A percentile compares a stretch with the other conserved stretches of the same genome.
Evolutionary conservation across 163 green algal species (phyloP).

Genomic region (Smithsoniella earleae): DNA sequence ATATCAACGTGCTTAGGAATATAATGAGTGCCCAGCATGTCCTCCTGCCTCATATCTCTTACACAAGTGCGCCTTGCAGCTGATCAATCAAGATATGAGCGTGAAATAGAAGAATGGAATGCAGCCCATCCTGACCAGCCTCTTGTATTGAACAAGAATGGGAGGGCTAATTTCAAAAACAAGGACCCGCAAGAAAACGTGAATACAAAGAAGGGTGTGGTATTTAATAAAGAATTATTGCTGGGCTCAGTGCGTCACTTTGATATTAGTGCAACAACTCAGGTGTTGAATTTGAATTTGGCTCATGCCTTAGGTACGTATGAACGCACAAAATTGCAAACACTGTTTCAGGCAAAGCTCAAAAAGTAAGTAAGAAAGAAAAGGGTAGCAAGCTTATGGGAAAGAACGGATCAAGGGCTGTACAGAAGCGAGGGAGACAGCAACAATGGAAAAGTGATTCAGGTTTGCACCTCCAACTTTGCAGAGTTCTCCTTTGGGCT

Average conservation of each 20-base stretch:
- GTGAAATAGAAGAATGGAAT: neutral
- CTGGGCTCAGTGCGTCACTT: neutral
- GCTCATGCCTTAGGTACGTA: neutral
- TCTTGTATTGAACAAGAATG: conserved; percentile 21
- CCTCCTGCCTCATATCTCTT: too few relatives aligned
- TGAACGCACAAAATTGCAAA: neutral
- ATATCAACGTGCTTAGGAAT: too few relatives aligned
- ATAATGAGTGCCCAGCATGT: too few relatives aligned
- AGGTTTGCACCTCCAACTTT: too few relatives aligned
- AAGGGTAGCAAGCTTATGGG: too few relatives aligned
- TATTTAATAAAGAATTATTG: neutral
- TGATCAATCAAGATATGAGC: neutral
- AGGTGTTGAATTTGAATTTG: neutral
- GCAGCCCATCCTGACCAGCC: neutral
- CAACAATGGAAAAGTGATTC: too few relatives aligned
- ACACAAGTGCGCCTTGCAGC: neutral
- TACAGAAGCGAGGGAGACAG: too few relatives aligned
- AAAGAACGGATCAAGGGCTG: too few relatives aligned
- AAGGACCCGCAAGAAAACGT: neutral
- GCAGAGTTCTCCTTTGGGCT: too few relatives aligned
- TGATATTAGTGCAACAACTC: neutral
- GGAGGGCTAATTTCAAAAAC: neutral
- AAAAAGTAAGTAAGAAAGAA: too few relatives aligned
- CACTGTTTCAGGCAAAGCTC: too few relatives aligned
- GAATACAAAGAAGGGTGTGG: conserved; percentile 14